These are phyloP conservation scores for Teunomyces lycoperdinae DNA, from an alignment of 805 yeast species.

Conservation along the genomic window DNA sequence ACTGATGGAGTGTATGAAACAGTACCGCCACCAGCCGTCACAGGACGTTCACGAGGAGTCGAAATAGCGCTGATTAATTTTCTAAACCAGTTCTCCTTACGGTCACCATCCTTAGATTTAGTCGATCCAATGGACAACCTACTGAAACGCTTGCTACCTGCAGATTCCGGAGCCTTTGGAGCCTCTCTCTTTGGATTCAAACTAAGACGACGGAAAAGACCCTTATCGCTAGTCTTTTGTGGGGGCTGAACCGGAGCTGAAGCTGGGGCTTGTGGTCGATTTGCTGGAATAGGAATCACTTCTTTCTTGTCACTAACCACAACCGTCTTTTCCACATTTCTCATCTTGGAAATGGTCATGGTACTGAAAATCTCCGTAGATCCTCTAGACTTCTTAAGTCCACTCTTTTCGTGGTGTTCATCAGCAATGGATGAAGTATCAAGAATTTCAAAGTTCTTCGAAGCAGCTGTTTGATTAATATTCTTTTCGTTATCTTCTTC, in stretches of 20 bases:
- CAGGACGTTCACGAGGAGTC: conserved; percentile 4
- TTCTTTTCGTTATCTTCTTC: conserved; percentile 1
- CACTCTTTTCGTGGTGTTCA: conserved; percentile 5
- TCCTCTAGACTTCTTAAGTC: conserved; percentile 17
- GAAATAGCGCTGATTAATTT: conserved; percentile 26
- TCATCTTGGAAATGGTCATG: conserved; percentile 12
- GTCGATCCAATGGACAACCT: conserved; percentile 28
- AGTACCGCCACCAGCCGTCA: conserved; percentile 2
- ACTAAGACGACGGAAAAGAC: conserved; percentile 25
- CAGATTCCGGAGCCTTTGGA: conserved; percentile 32
- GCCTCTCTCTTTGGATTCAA: conserved; percentile 39
- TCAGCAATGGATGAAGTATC: conserved; percentile 22
- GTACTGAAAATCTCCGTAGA: conserved; percentile 34
- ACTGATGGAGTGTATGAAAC: background rate
- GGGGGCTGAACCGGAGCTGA: background rate
- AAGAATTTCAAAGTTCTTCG: conserved; percentile 18
- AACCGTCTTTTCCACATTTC: background rate
- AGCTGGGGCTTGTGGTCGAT: background rate
- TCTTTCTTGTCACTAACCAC: background rate
- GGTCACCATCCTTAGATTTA: conserved; percentile 12
- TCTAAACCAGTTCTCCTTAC: conserved; percentile 38
- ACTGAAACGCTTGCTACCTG: conserved; percentile 28
- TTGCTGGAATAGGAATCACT: conserved; percentile 1
- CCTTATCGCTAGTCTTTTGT: background rate
- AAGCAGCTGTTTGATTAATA: conserved; percentile 3